Conservation (phyloP, 2,329 filamentous ascomycete species). For the Cladophialophora psammophila region DNA sequence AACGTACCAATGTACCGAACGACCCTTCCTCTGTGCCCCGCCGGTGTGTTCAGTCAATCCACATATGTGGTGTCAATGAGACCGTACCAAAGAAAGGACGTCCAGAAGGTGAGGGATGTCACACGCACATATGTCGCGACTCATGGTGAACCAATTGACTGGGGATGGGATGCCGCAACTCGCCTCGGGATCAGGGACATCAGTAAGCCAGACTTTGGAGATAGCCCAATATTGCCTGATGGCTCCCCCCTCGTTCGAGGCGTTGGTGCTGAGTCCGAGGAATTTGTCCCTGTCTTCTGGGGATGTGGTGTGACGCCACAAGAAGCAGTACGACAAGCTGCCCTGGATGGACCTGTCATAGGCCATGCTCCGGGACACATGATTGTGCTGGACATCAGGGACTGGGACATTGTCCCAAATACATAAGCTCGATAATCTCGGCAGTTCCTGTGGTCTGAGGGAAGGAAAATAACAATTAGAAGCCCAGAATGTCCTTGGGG, state of each 20-base stretch:
- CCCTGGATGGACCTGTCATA: slow-evolving; percentile 64
- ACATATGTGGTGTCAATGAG: slow-evolving; percentile 71
- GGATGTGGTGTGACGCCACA: slow-evolving; percentile 73
- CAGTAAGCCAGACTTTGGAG: slow-evolving; percentile 64
- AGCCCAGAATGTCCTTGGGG: background rate
- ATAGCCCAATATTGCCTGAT: slow-evolving; percentile 50
- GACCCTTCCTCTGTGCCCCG: slow-evolving; percentile 61
- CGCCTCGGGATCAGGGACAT: slow-evolving; percentile 64
- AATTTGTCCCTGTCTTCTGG: slow-evolving; percentile 66
- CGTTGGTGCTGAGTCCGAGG: slow-evolving; percentile 44
- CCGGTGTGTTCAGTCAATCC: slow-evolving; percentile 63
- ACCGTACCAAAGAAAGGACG: slow-evolving; percentile 59
- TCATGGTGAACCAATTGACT: slow-evolving; percentile 70
- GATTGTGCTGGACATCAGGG: slow-evolving; percentile 62
- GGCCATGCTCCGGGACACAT: slow-evolving; percentile 69
- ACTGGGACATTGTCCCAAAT: slow-evolving; percentile 33
- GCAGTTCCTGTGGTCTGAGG: background rate
- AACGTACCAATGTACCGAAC: slow-evolving; percentile 71
- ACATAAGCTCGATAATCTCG: background rate
- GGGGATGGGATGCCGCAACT: slow-evolving; percentile 66
- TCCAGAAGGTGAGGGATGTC: slow-evolving; percentile 62
- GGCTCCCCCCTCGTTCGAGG: slow-evolving; percentile 44
- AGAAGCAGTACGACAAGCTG: slow-evolving; percentile 66
- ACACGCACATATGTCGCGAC: slow-evolving; percentile 64
- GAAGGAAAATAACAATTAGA: background rate